Conservation (phyloP, 345 rosid species). For the Brassica carinata region DNA sequence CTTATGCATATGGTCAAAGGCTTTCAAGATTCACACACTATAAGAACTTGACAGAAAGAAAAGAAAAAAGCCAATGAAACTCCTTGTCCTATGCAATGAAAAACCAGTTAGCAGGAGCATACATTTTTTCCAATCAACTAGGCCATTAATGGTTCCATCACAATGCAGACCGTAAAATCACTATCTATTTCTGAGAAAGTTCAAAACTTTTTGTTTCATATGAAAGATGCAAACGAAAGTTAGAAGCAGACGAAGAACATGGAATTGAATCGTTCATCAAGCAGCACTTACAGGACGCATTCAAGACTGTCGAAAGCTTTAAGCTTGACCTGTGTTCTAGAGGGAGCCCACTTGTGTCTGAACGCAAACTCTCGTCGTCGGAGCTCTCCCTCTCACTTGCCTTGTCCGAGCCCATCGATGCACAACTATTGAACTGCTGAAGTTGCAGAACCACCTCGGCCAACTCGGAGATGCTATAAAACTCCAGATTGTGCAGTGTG, state of each 20-base stretch:
- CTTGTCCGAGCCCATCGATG: too few relatives aligned
- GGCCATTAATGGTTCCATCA: background rate
- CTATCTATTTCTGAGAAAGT: background rate
- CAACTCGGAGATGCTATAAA: background rate
- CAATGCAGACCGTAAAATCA: background rate
- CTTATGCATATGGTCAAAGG: background rate
- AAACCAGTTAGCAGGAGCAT: background rate
- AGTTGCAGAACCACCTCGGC: conserved; percentile 49
- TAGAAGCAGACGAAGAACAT: background rate
- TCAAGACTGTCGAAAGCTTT: conserved; percentile 5
- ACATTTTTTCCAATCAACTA: background rate
- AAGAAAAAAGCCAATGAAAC: background rate
- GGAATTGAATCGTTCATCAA: conserved; percentile 13
- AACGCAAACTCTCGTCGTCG: conserved; percentile 35
- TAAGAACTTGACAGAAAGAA: background rate
- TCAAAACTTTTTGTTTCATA: background rate
- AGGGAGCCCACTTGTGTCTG: conserved; percentile 57
- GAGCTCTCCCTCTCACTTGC: conserved; percentile 11
- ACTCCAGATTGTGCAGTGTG: conserved; percentile 28
- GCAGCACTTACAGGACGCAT: background rate
- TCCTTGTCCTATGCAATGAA: background rate
- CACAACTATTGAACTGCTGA: conserved; percentile 6
- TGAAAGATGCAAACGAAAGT: background rate
- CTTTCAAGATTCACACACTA: background rate
- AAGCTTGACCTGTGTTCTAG: conserved; percentile 69